Percentiles rank a stretch among this genome's conserved stretches.
Conservation (phyloP, 2,329 filamentous ascomycete genomes). For the Trichothecium roseum region DNA sequence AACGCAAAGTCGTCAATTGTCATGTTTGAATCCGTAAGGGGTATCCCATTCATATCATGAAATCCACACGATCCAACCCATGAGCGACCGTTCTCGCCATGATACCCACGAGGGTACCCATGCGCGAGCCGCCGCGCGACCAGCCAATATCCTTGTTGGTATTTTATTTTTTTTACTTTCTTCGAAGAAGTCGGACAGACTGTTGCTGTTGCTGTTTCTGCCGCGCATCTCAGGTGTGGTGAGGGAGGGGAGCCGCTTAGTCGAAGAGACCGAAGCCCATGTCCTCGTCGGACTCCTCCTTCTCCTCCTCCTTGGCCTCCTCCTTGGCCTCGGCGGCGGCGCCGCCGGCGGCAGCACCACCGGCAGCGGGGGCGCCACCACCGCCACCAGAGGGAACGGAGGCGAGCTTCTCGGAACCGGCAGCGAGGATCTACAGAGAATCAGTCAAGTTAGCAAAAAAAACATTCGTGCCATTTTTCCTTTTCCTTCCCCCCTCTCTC, state of each 20-base stretch:
- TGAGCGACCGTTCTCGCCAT: slow-evolving; percentile 19
- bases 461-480: slow-evolving; percentile 10
- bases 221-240: slow-evolving; percentile 13
- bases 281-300: slow-evolving; percentile 58
- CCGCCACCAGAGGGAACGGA: slow-evolving; percentile 90
- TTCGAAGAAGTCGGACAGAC: slow-evolving; percentile 18
- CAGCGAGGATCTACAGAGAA: slow-evolving; percentile 65
- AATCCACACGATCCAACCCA: slow-evolving; percentile 18
- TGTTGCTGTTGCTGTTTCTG: neutral
- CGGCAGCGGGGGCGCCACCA: slow-evolving; percentile 62
- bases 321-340: slow-evolving; percentile 58
- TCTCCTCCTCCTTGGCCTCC: slow-evolving; percentile 69
- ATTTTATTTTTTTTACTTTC: slow-evolving; percentile 10
- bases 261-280: slow-evolving; percentile 72
- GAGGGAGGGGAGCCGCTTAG: slow-evolving; percentile 37
- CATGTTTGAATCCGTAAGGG: slow-evolving; percentile 13
- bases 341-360: slow-evolving; percentile 55
- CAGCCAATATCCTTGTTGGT: slow-evolving; percentile 5
- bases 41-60: slow-evolving; percentile 7
- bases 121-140: slow-evolving; percentile 16
- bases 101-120: slow-evolving; percentile 16
- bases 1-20: slow-evolving; percentile 15
- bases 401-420: slow-evolving; percentile 88
- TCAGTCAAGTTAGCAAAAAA: slow-evolving; percentile 9
- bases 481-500: no score